Conservation (phyloP, 1,284 basidiomycete genomes). For the Leccinum pseudoinsigne region DNA sequence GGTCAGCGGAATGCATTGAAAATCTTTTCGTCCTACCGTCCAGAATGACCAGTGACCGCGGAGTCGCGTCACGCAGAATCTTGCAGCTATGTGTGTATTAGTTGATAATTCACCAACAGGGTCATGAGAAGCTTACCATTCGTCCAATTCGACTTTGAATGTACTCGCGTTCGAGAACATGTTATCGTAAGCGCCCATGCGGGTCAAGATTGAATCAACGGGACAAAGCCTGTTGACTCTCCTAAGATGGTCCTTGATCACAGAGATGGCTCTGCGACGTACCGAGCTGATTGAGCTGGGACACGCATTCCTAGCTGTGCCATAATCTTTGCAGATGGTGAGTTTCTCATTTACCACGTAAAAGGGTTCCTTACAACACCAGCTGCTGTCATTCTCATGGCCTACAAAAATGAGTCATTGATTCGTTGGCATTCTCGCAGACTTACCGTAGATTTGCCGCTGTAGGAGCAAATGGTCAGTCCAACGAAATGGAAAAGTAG, state of each 20-base stretch:
- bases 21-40: conserved; percentile 61
- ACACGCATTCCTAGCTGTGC: conserved; percentile 98
- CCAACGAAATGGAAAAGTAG: not conserved
- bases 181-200: conserved; percentile 98
- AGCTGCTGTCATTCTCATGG: conserved; percentile 95
- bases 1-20: conserved; percentile 13
- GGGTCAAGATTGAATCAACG: conserved; percentile 92
- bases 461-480: conserved; percentile 27
- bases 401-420: conserved; percentile 39
- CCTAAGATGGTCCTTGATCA: conserved; percentile 1
- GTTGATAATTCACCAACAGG: not conserved
- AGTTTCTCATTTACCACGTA: conserved; percentile 2
- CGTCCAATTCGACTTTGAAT: conserved; percentile 96
- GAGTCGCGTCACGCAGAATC: conserved; percentile 88
- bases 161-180: conserved; percentile 96
- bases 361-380: conserved; percentile 60
- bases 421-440: not conserved
- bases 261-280: conserved; percentile 20
- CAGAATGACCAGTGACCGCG: conserved; percentile 90
- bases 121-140: conserved; percentile 60
- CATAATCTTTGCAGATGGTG: conserved; percentile 72
- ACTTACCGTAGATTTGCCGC: conserved; percentile 83
- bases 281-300: conserved; percentile 83
- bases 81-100: conserved; percentile 62
- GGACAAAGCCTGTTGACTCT: conserved; percentile 67